A percentile compares a stretch with the other conserved stretches of the same genome.
phyloP scores from a whole-genome alignment of 257 asterid genomes.

The Eustoma russellianum region DNA sequence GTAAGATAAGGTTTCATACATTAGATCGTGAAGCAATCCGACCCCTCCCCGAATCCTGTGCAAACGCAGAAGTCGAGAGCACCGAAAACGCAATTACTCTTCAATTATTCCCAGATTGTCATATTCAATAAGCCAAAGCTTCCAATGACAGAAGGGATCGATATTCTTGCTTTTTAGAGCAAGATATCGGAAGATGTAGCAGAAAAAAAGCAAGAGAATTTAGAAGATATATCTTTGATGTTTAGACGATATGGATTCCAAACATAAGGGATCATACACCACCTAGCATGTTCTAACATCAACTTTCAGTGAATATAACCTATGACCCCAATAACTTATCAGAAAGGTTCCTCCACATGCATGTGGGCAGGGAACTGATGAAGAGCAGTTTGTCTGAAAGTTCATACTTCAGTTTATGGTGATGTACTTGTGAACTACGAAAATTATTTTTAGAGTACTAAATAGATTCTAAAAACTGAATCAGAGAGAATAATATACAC shows the following conservation, averaged over 20 bases:
- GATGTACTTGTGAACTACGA: too few relatives aligned
- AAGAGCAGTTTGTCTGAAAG: slow-evolving; percentile 20
- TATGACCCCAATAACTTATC: neutral
- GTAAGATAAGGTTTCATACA: too few relatives aligned
- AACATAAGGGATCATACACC: slow-evolving; percentile 6
- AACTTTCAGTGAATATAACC: slow-evolving; percentile 20
- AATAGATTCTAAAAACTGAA: too few relatives aligned
- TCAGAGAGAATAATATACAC: too few relatives aligned
- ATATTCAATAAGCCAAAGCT: neutral
- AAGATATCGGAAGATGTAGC: neutral
- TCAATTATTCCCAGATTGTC: too few relatives aligned
- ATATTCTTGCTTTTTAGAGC: neutral
- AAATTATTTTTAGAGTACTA: too few relatives aligned
- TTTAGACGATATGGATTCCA: slow-evolving; percentile 30
- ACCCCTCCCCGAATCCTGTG: too few relatives aligned
- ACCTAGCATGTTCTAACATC: slow-evolving; percentile 22
- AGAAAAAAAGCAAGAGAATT: neutral
- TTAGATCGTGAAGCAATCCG: too few relatives aligned
- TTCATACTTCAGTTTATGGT: neutral
- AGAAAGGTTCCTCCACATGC: slow-evolving; percentile 26
- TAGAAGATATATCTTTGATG: slow-evolving; percentile 6
- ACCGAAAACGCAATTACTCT: too few relatives aligned
- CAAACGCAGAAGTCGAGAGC: too few relatives aligned
- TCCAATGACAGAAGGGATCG: slow-evolving; percentile 21
- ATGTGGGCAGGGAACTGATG: slow-evolving; percentile 15